phyloP scores from a whole-genome alignment of 164 flowering plant species.

The Santalum album region DNA sequence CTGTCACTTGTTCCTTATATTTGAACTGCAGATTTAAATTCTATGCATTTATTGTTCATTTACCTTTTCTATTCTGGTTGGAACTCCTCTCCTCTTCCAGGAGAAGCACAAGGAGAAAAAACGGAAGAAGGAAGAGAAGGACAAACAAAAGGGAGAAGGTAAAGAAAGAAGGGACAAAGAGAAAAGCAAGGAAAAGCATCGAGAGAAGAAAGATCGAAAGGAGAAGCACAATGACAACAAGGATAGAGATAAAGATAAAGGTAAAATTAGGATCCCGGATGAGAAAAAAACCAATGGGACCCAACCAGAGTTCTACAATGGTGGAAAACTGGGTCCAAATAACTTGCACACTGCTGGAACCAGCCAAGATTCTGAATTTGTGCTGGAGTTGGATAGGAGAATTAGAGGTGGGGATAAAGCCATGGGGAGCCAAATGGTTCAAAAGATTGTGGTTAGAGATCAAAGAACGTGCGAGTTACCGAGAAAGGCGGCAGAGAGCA shows the following conservation, averaged over 20 bases:
- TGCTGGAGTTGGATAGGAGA: conserved; percentile 19
- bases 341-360: too few relatives aligned
- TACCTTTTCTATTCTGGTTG: background rate
- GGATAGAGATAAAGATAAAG: background rate
- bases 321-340: background rate
- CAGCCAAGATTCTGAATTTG: conserved; percentile 9
- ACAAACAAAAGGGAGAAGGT: background rate
- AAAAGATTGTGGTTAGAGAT: background rate
- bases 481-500: background rate
- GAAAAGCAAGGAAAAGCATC: background rate
- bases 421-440: conserved; percentile 7
- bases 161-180: background rate
- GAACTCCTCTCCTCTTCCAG: background rate
- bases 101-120: background rate
- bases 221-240: background rate
- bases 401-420: conserved; percentile 7
- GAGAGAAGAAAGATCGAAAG: background rate
- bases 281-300: background rate
- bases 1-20: too few relatives aligned
- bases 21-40: too few relatives aligned
- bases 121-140: background rate
- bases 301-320: background rate
- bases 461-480: background rate
- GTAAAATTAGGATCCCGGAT: background rate
- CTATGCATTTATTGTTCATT: background rate